These are phyloP conservation scores for Candida oleophila DNA, from an alignment of 805 yeast species.

Conservation along the genomic window DNA sequence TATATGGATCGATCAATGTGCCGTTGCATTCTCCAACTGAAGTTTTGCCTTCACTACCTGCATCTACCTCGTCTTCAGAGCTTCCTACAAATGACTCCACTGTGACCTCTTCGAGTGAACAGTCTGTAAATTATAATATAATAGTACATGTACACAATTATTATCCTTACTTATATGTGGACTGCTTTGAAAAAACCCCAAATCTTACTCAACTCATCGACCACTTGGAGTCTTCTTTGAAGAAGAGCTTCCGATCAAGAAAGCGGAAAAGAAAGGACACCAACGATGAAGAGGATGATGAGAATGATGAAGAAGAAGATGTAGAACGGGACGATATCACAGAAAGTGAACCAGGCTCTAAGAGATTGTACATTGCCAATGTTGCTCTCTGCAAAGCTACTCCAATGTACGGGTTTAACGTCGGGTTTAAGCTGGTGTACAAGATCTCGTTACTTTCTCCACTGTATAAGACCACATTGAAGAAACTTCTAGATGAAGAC, in stretches of 20 bases:
- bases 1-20: conserved; percentile 68
- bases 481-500: conserved; percentile 40
- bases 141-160: conserved; percentile 78
- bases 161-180: conserved; percentile 77
- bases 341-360: conserved; percentile 9
- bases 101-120: background rate
- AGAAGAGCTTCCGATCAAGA: background rate
- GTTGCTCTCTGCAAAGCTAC: conserved; percentile 67
- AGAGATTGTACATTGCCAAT: conserved; percentile 51
- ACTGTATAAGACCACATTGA: conserved; percentile 50
- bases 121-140: conserved; percentile 18
- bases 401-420: conserved; percentile 82
- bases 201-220: background rate
- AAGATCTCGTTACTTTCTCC: conserved; percentile 73
- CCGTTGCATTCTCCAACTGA: conserved; percentile 47
- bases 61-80: background rate
- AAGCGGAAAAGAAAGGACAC: conserved; percentile 14
- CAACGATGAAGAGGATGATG: conserved; percentile 13
- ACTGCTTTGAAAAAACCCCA: conserved; percentile 45
- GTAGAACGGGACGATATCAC: conserved; percentile 1
- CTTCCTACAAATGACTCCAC: background rate
- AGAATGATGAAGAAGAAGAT: conserved; percentile 10
- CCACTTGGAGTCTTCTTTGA: conserved; percentile 1
- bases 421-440: conserved; percentile 61
- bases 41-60: background rate